phyloP scores from a whole-genome alignment of 2,329 filamentous ascomycete species.

The Aspergillus pseudonomiae region DNA sequence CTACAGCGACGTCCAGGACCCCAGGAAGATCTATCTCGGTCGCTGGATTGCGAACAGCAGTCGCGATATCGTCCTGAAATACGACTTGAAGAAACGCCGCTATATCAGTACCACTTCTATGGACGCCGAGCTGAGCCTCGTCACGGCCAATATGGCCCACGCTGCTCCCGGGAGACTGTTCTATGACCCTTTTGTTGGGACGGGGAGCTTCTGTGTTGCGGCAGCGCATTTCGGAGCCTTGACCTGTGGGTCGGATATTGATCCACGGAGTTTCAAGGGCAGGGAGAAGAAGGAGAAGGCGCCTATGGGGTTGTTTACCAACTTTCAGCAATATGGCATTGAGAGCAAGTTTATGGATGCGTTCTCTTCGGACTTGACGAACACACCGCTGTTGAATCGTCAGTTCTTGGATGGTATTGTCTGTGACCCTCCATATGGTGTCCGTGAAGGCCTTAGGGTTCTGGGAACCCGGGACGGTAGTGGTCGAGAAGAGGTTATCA shows the following conservation, averaged over 20 bases:
- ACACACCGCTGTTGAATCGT: constrained; percentile 69
- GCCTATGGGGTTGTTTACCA: constrained; percentile 59
- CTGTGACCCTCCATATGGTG: constrained; percentile 94
- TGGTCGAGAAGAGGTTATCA: constrained; percentile 59
- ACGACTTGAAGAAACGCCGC: constrained; percentile 86
- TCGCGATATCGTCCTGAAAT: constrained; percentile 69
- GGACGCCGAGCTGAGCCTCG: constrained; percentile 88
- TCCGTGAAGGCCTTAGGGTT: constrained; percentile 87
- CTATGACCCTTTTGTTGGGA: constrained; percentile 95
- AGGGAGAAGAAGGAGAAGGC: constrained; percentile 50
- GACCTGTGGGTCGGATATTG: constrained; percentile 87
- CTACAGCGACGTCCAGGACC: constrained; percentile 50
- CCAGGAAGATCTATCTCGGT: constrained; percentile 70
- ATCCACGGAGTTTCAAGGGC: constrained; percentile 84
- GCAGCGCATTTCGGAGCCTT: constrained; percentile 87
- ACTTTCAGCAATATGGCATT: constrained; percentile 83
- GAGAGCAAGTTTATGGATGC: constrained; percentile 69
- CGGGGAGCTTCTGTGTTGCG: constrained; percentile 87
- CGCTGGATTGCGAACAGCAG: constrained; percentile 69
- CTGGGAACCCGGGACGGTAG: constrained; percentile 71
- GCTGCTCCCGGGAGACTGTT: constrained; percentile 82
- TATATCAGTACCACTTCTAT: constrained; percentile 98
- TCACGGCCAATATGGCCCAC: constrained; percentile 88
- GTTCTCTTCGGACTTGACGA: constrained; percentile 85
- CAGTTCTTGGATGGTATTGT: constrained; percentile 84